Conservation (phyloP, 768 basidiomycete species). For the Suillus discolor region DNA sequence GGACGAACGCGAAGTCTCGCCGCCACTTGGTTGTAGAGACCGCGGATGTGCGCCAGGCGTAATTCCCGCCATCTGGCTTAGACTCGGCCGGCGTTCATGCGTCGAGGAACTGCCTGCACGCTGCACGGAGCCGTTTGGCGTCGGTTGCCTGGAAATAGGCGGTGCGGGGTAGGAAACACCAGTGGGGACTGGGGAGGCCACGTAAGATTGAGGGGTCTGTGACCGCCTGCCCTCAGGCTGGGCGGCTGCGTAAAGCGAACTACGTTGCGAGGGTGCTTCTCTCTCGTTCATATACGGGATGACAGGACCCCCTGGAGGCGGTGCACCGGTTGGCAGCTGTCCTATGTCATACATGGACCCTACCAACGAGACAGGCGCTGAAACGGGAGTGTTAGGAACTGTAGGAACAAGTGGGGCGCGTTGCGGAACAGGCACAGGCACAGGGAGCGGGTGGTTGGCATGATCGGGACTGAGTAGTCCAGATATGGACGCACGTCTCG, state of each 20-base stretch:
- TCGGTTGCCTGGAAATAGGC: conserved; percentile 29
- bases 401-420: conserved; percentile 18
- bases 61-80: conserved; percentile 27
- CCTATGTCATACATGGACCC: conserved; percentile 21
- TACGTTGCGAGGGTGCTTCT: conserved; percentile 13
- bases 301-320: conserved; percentile 22
- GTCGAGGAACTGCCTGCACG: conserved; percentile 22
- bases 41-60: conserved; percentile 19
- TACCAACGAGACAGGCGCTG: conserved; percentile 14
- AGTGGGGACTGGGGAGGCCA: conserved; percentile 26
- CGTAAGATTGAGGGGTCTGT: conserved; percentile 26
- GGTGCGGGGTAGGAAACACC: conserved; percentile 30
- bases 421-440: conserved; percentile 20
- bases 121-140: conserved; percentile 8
- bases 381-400: conserved; percentile 15
- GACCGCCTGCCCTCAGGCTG: conserved; percentile 23
- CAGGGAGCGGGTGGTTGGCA: conserved; percentile 29
- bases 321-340: conserved; percentile 15
- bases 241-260: conserved; percentile 12
- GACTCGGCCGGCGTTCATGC: conserved; percentile 29
- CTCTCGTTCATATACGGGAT: conserved; percentile 20
- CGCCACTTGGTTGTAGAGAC: conserved; percentile 17
- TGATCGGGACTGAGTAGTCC: conserved; percentile 34
- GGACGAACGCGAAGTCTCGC: conserved; percentile 13
- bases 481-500: conserved; percentile 22